These are phyloP conservation scores for Phytophthora foliorum DNA, from an alignment of 352 stramenopile species.

Conservation along the genomic window DNA sequence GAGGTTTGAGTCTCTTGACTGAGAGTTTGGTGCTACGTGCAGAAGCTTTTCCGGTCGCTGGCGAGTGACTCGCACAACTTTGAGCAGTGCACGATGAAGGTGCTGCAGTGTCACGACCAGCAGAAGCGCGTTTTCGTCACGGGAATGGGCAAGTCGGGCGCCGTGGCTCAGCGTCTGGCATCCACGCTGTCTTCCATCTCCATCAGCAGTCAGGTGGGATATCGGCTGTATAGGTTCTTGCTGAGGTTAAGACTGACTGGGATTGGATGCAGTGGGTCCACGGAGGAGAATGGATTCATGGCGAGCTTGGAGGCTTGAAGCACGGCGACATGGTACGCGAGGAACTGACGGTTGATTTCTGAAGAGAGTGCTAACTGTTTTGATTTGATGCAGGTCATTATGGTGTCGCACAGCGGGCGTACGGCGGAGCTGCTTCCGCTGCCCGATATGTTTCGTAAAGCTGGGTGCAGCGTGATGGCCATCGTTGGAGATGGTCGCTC, in stretches of 20 bases:
- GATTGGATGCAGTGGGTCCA: conserved; percentile 67
- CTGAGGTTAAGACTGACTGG: conserved; percentile 5
- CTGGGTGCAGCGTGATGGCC: conserved; percentile 54
- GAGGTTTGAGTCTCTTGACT: not conserved
- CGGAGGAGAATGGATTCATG: conserved; percentile 82
- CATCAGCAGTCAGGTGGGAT: conserved; percentile 68
- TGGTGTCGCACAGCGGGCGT: conserved; percentile 79
- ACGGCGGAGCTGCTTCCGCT: conserved; percentile 71
- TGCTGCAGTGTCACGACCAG: conserved; percentile 61
- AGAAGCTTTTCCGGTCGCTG: conserved; percentile 58
- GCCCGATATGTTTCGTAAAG: conserved; percentile 51
- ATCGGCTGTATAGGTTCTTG: not conserved
- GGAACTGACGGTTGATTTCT: not conserved
- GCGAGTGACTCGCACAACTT: conserved; percentile 44
- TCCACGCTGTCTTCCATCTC: conserved; percentile 81
- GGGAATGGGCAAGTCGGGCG: conserved; percentile 85
- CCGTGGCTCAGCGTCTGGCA: conserved; percentile 75
- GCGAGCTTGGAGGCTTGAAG: conserved; percentile 77
- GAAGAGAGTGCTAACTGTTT: not conserved
- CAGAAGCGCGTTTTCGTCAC: conserved; percentile 68
- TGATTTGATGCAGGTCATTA: conserved; percentile 48
- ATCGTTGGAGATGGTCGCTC: conserved; percentile 58
- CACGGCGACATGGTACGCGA: conserved; percentile 62
- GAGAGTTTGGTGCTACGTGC: not conserved
- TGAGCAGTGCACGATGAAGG: conserved; percentile 31